These are phyloP conservation scores for Pleurotus eryngii DNA, from an alignment of 768 basidiomycete genomes.

Conservation along the genomic window DNA sequence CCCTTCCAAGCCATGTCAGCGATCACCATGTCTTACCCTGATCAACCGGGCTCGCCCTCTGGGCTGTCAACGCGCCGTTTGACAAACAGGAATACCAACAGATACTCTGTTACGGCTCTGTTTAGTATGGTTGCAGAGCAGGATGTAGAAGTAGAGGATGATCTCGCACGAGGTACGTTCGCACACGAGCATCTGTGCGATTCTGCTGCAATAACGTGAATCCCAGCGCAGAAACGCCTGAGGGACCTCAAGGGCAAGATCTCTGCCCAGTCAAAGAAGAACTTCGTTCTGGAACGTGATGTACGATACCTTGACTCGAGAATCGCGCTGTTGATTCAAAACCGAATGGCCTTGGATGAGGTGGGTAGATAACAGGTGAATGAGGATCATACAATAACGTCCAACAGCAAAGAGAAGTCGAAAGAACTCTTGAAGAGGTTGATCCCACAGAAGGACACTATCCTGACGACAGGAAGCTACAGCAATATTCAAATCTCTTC, in stretches of 20 bases:
- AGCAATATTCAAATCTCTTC: constrained; percentile 98
- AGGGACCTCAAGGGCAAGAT: constrained; percentile 96
- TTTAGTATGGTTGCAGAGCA: constrained; percentile 99
- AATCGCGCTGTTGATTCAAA: constrained; percentile 96
- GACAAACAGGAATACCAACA: constrained; percentile 92
- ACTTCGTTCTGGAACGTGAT: constrained; percentile 98
- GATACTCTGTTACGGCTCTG: constrained; percentile 92
- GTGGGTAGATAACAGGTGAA: constrained; percentile 37
- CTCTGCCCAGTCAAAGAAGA: constrained; percentile 98
- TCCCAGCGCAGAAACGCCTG: constrained; percentile 89
- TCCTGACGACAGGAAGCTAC: constrained; percentile 90
- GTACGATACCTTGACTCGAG: constrained; percentile 97
- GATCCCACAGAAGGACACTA: constrained; percentile 90
- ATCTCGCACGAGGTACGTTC: constrained; percentile 84
- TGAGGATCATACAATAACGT: no score
- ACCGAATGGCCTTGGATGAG: constrained; percentile 95
- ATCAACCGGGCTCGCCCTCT: constrained; percentile 59
- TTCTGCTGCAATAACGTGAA: not conserved
- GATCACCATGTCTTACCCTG: constrained; percentile 58
- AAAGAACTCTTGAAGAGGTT: constrained; percentile 92
- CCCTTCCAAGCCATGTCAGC: constrained; percentile 26
- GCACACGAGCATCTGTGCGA: no score
- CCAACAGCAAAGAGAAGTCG: constrained; percentile 86
- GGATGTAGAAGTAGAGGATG: constrained; percentile 97
- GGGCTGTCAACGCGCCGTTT: constrained; percentile 69